Evolutionary conservation across 345 rosid genomes (phyloP).

Genomic region (Camelina neglecta): DNA sequence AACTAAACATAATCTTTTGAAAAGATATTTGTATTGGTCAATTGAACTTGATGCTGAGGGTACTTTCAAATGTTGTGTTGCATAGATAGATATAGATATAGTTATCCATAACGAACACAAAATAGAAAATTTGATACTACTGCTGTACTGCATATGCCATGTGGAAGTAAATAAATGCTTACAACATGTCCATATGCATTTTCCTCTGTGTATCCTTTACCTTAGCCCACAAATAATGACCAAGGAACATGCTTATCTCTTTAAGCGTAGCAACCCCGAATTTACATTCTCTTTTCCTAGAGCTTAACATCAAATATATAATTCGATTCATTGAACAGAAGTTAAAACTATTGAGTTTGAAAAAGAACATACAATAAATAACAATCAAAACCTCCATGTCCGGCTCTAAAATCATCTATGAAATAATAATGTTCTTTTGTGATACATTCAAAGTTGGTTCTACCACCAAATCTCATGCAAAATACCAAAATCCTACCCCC

Average conservation of each 20-base stretch:
- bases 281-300: neutral
- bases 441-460: neutral
- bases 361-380: neutral
- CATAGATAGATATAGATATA: neutral
- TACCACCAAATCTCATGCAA: slow-evolving; percentile 9
- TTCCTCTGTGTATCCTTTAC: neutral
- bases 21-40: neutral
- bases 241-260: slow-evolving; percentile 25
- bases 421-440: too few species aligned
- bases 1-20: neutral
- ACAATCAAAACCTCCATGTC: neutral
- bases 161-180: slow-evolving; percentile 18
- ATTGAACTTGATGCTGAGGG: neutral
- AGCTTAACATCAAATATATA: neutral
- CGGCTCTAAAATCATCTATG: neutral
- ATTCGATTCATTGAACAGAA: neutral
- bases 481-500: neutral
- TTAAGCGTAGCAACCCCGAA: neutral
- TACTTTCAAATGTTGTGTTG: neutral
- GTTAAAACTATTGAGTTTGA: neutral
- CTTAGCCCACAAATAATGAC: slow-evolving; percentile 9
- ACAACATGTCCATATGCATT: neutral
- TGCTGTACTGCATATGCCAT: neutral
- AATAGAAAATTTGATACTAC: neutral
- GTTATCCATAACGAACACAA: neutral